A percentile compares a stretch with the other conserved stretches of the same genome.
Evolutionary conservation across 2,329 filamentous ascomycete genomes (phyloP).

Genomic region (Fusarium annulatum): DNA sequence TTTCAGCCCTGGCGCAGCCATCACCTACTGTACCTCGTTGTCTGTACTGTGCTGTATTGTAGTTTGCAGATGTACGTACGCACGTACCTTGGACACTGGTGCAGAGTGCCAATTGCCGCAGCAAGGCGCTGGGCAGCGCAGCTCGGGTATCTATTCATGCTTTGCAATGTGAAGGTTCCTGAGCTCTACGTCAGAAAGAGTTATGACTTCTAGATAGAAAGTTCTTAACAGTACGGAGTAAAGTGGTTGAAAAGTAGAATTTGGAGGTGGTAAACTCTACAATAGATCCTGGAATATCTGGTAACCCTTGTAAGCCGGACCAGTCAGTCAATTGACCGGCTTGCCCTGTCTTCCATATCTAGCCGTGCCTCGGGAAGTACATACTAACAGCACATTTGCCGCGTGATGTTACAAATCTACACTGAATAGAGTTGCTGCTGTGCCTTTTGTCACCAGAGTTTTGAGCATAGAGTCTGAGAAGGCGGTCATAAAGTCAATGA

Average conservation of each 20-base stretch:
- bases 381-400: constrained; percentile 27
- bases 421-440: constrained; percentile 9
- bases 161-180: constrained; percentile 12
- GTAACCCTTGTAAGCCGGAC: constrained; percentile 30
- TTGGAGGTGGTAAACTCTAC: constrained; percentile 19
- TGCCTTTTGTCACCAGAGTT: constrained; percentile 6
- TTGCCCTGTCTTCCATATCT: background rate
- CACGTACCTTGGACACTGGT: background rate
- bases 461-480: background rate
- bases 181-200: background rate
- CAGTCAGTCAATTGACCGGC: background rate
- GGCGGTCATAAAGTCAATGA: background rate
- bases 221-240: background rate
- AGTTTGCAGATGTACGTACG: background rate
- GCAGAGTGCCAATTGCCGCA: constrained; percentile 27
- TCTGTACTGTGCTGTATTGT: background rate
- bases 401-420: constrained; percentile 25
- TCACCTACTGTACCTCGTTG: constrained; percentile 1
- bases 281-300: constrained; percentile 31
- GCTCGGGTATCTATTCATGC: background rate
- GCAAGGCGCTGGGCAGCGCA: constrained; percentile 30
- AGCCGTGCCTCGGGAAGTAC: constrained; percentile 31
- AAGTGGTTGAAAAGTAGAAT: background rate
- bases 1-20: constrained; percentile 27
- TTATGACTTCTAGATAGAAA: background rate